Evolutionary conservation across 306 rosid species (phyloP).

Genomic region (Casuarina glauca): DNA sequence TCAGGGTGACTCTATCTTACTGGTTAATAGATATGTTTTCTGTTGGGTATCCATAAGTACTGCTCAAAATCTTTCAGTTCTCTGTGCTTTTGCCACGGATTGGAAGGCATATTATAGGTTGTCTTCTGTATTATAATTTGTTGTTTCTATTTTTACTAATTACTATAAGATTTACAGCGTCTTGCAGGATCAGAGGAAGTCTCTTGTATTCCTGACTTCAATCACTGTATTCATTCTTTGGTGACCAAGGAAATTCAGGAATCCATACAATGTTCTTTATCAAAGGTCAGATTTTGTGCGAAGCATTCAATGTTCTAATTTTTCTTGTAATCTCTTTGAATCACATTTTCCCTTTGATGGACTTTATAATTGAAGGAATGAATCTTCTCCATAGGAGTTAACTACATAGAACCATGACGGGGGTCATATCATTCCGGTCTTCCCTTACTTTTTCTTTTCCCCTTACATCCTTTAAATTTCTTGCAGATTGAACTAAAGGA

Average conservation of each 20-base stretch:
- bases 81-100: neutral
- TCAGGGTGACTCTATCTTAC: conserved; percentile 49
- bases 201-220: conserved; percentile 41
- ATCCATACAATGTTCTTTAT: conserved; percentile 55
- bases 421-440: neutral
- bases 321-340: neutral
- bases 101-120: conserved; percentile 21
- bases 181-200: conserved; percentile 85
- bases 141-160: conserved; percentile 20
- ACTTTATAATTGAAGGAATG: neutral
- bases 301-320: conserved; percentile 9
- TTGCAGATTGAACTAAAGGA: conserved; percentile 59
- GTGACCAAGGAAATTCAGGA: conserved; percentile 55
- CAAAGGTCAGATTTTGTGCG: conserved; percentile 41
- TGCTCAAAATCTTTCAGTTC: neutral
- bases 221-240: conserved; percentile 33
- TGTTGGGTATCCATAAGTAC: neutral
- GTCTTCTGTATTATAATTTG: conserved; percentile 22
- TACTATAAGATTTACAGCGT: conserved; percentile 51
- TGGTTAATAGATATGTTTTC: neutral
- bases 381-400: neutral
- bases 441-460: conserved; percentile 17
- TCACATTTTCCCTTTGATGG: conserved; percentile 13
- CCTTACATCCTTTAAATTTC: conserved; percentile 1
- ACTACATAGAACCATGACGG: neutral